Evolutionary conservation across 352 stramenopile species (phyloP).

Genomic region (Phytophthora pistaciae): DNA sequence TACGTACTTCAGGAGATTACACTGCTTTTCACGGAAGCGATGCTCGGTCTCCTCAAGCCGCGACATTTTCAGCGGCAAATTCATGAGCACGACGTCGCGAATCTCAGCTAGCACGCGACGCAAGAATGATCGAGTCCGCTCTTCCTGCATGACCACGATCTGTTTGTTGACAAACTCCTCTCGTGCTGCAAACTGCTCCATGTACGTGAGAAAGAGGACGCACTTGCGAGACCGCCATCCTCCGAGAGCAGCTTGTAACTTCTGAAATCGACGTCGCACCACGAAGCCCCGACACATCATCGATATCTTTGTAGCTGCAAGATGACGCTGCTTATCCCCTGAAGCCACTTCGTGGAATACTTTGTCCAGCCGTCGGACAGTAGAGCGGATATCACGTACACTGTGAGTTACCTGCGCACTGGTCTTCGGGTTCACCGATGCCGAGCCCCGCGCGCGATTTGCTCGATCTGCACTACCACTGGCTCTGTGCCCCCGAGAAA

Average conservation of each 20-base stretch:
- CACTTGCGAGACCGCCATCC: slow-evolving; percentile 62
- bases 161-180: slow-evolving; percentile 72
- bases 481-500: slow-evolving; percentile 34
- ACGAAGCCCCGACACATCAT: slow-evolving; percentile 66
- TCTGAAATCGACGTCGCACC: slow-evolving; percentile 52
- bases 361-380: slow-evolving; percentile 69
- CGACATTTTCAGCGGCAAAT: slow-evolving; percentile 59
- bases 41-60: slow-evolving; percentile 64
- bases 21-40: slow-evolving; percentile 59
- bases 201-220: slow-evolving; percentile 45
- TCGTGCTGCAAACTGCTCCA: slow-evolving; percentile 73
- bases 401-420: slow-evolving; percentile 65
- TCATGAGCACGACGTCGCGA: slow-evolving; percentile 76
- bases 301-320: slow-evolving; percentile 73
- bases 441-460: background rate
- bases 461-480: slow-evolving; percentile 5
- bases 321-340: slow-evolving; percentile 75
- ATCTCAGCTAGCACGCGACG: slow-evolving; percentile 67
- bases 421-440: slow-evolving; percentile 35
- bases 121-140: slow-evolving; percentile 47
- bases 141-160: slow-evolving; percentile 52
- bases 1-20: slow-evolving; percentile 43
- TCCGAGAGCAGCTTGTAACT: slow-evolving; percentile 54
- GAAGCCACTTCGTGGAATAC: slow-evolving; percentile 84
- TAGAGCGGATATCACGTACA: slow-evolving; percentile 73